Evolutionary conservation across 2,329 filamentous ascomycete genomes (phyloP).

Genomic region (Scedosporium dehoogii): DNA sequence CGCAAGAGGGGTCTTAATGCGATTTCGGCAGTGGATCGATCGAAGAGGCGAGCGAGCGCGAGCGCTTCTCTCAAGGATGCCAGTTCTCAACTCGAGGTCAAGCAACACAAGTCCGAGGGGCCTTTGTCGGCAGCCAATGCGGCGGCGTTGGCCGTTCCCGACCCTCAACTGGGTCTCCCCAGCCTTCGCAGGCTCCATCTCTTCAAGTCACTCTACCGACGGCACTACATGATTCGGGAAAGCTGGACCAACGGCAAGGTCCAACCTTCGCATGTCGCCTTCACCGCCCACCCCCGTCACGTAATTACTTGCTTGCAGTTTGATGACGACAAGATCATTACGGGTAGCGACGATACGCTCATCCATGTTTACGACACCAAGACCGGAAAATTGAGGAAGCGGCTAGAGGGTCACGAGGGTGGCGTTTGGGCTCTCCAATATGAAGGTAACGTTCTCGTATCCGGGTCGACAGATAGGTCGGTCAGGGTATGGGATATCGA

Average conservation of each 20-base stretch:
- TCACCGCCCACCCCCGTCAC: constrained; percentile 90
- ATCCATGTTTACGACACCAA: constrained; percentile 98
- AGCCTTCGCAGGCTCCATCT: constrained; percentile 78
- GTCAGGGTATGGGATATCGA: constrained; percentile 99
- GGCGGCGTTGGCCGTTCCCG: constrained; percentile 71
- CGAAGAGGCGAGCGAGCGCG: constrained; percentile 42
- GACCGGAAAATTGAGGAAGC: constrained; percentile 74
- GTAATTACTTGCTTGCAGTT: constrained; percentile 98
- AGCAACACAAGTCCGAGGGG: constrained; percentile 58
- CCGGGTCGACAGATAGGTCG: constrained; percentile 89
- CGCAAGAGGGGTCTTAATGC: constrained; percentile 42
- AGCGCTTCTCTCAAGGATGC: constrained; percentile 34
- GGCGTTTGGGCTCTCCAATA: constrained; percentile 98
- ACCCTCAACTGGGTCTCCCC: constrained; percentile 69
- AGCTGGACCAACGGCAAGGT: constrained; percentile 85
- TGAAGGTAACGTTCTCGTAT: constrained; percentile 88
- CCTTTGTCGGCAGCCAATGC: constrained; percentile 79
- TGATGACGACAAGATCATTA: constrained; percentile 95
- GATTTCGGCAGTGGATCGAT: constrained; percentile 35
- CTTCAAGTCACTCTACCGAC: constrained; percentile 91
- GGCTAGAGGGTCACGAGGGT: constrained; percentile 86
- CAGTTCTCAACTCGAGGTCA: constrained; percentile 27
- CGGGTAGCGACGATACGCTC: constrained; percentile 92
- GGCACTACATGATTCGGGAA: constrained; percentile 80
- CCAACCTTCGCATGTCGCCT: constrained; percentile 78